Conservation (phyloP, 2,329 filamentous ascomycete species). For the Verticillium nonalfalfae region DNA sequence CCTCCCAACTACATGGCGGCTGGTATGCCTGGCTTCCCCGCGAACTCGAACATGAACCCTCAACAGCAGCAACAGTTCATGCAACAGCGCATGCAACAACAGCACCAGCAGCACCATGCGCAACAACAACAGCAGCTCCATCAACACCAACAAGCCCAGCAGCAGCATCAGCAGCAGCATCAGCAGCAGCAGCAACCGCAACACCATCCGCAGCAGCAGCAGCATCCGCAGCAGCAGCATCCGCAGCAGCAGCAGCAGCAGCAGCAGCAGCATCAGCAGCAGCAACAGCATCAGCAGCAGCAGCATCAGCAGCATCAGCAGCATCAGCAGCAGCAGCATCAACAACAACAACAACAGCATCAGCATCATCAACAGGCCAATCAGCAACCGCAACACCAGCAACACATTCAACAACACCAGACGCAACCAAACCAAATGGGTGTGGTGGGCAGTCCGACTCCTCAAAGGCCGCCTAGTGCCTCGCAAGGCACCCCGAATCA, state of each 20-base stretch:
- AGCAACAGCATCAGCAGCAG: constrained; percentile 28
- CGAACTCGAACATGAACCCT: constrained; percentile 47
- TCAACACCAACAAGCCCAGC: constrained; percentile 24
- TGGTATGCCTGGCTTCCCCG: constrained; percentile 48
- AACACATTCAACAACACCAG: constrained; percentile 13
- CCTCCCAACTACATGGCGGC: constrained; percentile 47
- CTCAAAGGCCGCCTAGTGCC: constrained; percentile 21
- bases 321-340: constrained; percentile 16
- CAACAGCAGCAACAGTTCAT: constrained; percentile 29
- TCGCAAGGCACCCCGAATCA: constrained; percentile 13
- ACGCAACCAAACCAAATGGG: background rate
- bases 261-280: constrained; percentile 26
- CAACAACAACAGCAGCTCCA: constrained; percentile 21
- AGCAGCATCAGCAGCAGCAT: constrained; percentile 26
- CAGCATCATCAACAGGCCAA: constrained; percentile 27
- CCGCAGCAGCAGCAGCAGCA: constrained; percentile 23
- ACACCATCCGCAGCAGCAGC: constrained; percentile 15
- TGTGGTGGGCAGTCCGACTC: constrained; percentile 2
- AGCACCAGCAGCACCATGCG: constrained; percentile 14
- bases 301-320: constrained; percentile 16
- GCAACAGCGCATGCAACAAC: constrained; percentile 14
- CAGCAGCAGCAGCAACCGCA: constrained; percentile 24
- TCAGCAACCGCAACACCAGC: constrained; percentile 9
- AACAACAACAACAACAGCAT: constrained; percentile 17
- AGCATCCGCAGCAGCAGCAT: constrained; percentile 20